phyloP scores from a whole-genome alignment of 1,139 yeast species.

The Scheffersomyces cryptocercus region DNA sequence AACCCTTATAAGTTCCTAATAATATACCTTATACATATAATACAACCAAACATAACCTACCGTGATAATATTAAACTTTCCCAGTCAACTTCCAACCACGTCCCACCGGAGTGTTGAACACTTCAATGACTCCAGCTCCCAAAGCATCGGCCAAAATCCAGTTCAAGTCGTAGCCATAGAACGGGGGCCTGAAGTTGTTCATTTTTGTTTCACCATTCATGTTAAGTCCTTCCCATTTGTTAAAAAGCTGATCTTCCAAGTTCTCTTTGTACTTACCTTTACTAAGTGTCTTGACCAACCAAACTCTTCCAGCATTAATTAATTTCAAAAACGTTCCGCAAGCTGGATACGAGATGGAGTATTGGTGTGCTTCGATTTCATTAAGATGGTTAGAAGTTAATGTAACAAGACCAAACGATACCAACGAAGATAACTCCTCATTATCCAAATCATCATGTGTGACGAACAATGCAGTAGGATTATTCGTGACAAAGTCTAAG shows the following conservation, averaged over 20 bases:
- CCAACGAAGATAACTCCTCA: constrained; percentile 35
- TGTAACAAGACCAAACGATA: constrained; percentile 57
- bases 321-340: constrained; percentile 58
- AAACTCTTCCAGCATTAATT: constrained; percentile 47
- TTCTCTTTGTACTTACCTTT: constrained; percentile 52
- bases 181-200: constrained; percentile 54
- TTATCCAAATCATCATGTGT: constrained; percentile 22
- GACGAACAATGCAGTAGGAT: constrained; percentile 36
- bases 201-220: constrained; percentile 30
- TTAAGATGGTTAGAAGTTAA: constrained; percentile 51
- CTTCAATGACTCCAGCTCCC: constrained; percentile 71
- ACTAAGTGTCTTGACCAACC: constrained; percentile 49
- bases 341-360: constrained; percentile 60
- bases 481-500: constrained; percentile 19
- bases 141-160: constrained; percentile 68
- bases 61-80: constrained; percentile 24
- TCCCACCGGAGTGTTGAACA: constrained; percentile 69
- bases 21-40: no score
- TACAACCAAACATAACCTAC: not conserved
- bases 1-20: no score
- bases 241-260: constrained; percentile 49
- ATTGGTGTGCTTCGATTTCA: constrained; percentile 45
- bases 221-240: constrained; percentile 50
- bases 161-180: constrained; percentile 57
- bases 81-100: constrained; percentile 68